Base-by-base conservation (phyloP, 2,329 filamentous ascomycete genomes). In the Stemphylium beticola region DNA sequence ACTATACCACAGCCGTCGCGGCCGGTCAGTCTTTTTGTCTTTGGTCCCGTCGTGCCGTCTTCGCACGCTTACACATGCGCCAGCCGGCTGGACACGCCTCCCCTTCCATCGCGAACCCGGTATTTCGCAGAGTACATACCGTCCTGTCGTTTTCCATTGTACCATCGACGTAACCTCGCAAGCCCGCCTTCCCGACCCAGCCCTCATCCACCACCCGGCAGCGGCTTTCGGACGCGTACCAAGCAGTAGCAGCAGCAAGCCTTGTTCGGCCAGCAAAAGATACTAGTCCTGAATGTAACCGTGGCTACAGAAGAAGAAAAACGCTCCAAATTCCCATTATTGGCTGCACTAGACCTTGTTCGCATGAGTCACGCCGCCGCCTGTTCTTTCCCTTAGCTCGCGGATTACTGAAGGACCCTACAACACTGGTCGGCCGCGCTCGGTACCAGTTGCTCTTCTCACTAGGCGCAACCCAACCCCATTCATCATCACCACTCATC, bases 391-490 rank as follows among this genome's bases (percentile, higher is more conserved):
- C 49, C 50, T 61, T 67, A 69, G 67, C 49, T 61, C 57, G 58
- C 59, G 60, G 55, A 57, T 47, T 68, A 65, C 67, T 61, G 57
- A 65, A 57, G 63, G 57, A 64, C 59, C 61, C 60, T 60, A 68
- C 51, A 61, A 54, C 52, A 54, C 55, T 46, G 50, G 65, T 60
- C 64, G 55, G 53, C 58, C 62, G 66, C 65, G 63, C 63, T 63
- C 67, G 49, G 64, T 66, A 61, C 63, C 66, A 64, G 65, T 69
- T 72, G 64, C 57, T 57, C 61, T 60, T 62, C 54, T 57, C 60
- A 64, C 62, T 68, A 66, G 61, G 61, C 42, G 50, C 54, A 48
- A 60, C 54, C 29, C 18, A 20, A 43, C 36, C 36, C 17, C 36
- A 12, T 38, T 18, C 6, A 10, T 11, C 36, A 38, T 49, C 37